A percentile compares a stretch with the other conserved stretches of the same genome.
phyloP scores from a whole-genome alignment of 202 grass and related monocot genomes.

The Sporobolus alterniflorus region DNA sequence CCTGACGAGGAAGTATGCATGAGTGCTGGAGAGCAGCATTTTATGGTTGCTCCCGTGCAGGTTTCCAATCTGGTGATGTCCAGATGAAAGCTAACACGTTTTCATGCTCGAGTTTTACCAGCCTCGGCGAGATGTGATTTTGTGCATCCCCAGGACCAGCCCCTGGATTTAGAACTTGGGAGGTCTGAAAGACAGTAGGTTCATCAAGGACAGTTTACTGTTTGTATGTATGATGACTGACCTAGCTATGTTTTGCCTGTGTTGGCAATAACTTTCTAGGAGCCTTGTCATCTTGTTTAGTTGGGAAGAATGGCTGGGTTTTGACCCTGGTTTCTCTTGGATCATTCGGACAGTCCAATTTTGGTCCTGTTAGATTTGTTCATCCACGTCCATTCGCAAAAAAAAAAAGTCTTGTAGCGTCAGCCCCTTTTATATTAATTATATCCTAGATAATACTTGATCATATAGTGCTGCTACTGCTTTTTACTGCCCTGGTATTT shows the following conservation, averaged over 20 bases:
- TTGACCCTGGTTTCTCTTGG: slow-evolving; percentile 14
- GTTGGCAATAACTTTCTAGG: background rate
- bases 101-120: slow-evolving; percentile 23
- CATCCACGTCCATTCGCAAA: too few species aligned
- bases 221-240: slow-evolving; percentile 50
- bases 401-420: background rate
- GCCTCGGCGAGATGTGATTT: slow-evolving; percentile 57
- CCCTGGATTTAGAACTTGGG: slow-evolving; percentile 6
- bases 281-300: background rate
- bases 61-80: slow-evolving; percentile 88
- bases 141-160: slow-evolving; percentile 54
- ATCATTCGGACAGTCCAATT: background rate
- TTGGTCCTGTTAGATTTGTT: slow-evolving; percentile 22
- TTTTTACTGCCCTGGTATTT: background rate
- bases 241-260: slow-evolving; percentile 19
- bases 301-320: background rate
- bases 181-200: slow-evolving; percentile 11
- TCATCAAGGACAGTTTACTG: slow-evolving; percentile 15
- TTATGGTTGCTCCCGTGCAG: slow-evolving; percentile 40
- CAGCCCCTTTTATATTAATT: background rate
- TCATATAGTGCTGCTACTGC: too few species aligned
- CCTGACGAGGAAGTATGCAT: slow-evolving; percentile 74
- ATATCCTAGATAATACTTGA: background rate
- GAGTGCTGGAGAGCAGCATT: slow-evolving; percentile 58
- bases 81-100: slow-evolving; percentile 46